phyloP scores from a whole-genome alignment of 2,329 filamentous ascomycete genomes.

The Fusarium sp. region DNA sequence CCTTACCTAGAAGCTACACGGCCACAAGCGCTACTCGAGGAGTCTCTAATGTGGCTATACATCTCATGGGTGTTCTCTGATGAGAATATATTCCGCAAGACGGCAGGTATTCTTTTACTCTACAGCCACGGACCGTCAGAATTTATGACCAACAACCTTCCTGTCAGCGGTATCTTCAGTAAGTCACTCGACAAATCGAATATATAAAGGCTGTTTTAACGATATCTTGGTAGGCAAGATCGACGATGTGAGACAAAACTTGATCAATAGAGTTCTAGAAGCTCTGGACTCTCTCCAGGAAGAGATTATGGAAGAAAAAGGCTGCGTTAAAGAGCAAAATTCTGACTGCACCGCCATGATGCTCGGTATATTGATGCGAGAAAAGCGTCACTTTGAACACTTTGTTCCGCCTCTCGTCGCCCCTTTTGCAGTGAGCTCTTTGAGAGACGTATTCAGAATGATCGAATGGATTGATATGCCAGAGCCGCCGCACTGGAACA shows the following conservation, averaged over 20 bases:
- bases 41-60: not conserved
- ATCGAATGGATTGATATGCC: not conserved
- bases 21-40: not conserved
- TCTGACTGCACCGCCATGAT: not conserved
- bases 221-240: not conserved
- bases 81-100: not conserved
- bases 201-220: not conserved
- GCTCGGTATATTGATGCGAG: not conserved
- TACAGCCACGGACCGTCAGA: fast-evolving
- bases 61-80: not conserved
- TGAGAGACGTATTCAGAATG: fast-evolving
- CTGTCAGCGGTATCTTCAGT: not conserved
- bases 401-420: fast-evolving
- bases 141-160: not conserved
- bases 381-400: not conserved
- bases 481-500: too few species aligned
- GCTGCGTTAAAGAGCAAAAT: not conserved
- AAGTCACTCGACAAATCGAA: not conserved
- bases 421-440: not conserved
- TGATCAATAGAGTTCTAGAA: fast-evolving
- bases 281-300: not conserved
- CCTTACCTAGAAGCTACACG: not conserved
- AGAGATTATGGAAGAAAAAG: fast-evolving
- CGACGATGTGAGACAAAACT: not conserved
- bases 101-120: not conserved